Conservation (phyloP, 192 early-diverging fungal species). For the Rhizoclosmatium globosum region DNA sequence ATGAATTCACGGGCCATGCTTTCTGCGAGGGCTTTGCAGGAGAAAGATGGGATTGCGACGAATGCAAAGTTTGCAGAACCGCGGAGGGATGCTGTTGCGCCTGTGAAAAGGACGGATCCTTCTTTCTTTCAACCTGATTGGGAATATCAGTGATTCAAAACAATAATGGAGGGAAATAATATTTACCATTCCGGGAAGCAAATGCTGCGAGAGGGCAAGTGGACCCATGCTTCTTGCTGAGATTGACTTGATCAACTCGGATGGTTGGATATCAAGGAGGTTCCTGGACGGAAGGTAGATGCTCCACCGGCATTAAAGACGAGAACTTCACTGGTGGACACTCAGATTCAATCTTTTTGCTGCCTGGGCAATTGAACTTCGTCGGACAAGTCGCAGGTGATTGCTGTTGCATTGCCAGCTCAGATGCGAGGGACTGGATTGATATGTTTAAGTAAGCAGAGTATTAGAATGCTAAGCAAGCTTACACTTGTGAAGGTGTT, state of each 20-base stretch:
- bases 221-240: slow-evolving; percentile 25
- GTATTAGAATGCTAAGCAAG: neutral
- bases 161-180: neutral
- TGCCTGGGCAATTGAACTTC: neutral
- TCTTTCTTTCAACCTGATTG: slow-evolving; percentile 28
- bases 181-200: slow-evolving; percentile 37
- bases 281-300: slow-evolving; percentile 19
- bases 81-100: slow-evolving; percentile 43
- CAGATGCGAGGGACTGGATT: slow-evolving; percentile 20
- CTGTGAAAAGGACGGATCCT: slow-evolving; percentile 47
- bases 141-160: neutral
- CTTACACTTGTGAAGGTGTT: neutral
- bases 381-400: slow-evolving; percentile 17
- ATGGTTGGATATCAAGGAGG: slow-evolving; percentile 22
- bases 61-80: slow-evolving; percentile 40
- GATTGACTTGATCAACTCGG: slow-evolving; percentile 8
- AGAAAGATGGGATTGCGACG: slow-evolving; percentile 44
- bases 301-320: slow-evolving; percentile 34
- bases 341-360: neutral
- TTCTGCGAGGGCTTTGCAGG: slow-evolving; percentile 39
- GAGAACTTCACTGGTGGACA: slow-evolving; percentile 26
- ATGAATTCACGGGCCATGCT: slow-evolving; percentile 45
- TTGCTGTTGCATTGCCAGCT: slow-evolving; percentile 26
- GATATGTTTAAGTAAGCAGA: neutral
- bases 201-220: slow-evolving; percentile 18